Percentiles rank a stretch among this genome's conserved stretches.
These are phyloP conservation scores for Botrytis elliptica DNA, from an alignment of 2,329 filamentous ascomycete genomes.

Conservation along the genomic window DNA sequence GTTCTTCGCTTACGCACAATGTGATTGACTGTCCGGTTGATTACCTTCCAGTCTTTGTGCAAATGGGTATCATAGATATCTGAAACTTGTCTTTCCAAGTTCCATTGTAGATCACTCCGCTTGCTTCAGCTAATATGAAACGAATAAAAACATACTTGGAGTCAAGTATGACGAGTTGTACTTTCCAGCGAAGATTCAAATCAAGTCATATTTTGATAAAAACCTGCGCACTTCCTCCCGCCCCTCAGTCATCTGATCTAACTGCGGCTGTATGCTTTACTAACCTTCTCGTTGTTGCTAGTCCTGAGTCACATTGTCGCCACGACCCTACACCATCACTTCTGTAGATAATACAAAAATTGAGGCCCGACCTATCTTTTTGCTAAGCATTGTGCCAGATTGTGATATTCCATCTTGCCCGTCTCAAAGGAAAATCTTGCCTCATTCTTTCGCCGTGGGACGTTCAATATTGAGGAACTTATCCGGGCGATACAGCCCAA, in stretches of 20 bases:
- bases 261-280: neutral
- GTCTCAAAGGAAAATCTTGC: neutral
- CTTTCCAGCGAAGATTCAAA: neutral
- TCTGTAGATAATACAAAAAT: neutral
- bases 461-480: neutral
- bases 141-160: accelerated
- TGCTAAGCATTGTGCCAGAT: neutral
- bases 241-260: neutral
- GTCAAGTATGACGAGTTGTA: neutral
- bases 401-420: neutral
- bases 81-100: no score
- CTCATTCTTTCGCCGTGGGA: accelerated
- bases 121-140: neutral
- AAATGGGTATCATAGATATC: no score
- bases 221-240: neutral
- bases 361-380: neutral
- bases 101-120: no score
- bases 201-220: neutral
- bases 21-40: neutral
- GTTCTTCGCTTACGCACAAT: neutral
- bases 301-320: neutral
- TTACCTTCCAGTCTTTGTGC: no score
- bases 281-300: neutral
- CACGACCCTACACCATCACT: neutral
- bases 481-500: accelerated